Base-by-base conservation (phyloP, 805 yeast genomes). In the Candida nonsorbophila region DNA sequence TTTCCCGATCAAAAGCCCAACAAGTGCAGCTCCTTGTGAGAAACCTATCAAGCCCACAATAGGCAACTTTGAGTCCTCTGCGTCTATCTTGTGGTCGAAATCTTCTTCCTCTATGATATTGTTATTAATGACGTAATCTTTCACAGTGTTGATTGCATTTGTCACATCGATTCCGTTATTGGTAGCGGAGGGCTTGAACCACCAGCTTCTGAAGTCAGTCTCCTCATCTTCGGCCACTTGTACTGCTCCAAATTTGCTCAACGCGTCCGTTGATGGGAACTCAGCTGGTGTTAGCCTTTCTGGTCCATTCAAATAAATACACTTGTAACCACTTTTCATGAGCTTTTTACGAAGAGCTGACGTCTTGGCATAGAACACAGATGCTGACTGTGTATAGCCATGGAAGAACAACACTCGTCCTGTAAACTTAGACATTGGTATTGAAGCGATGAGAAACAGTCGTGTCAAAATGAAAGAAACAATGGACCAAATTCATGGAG, bases 21-120 rank as follows among this genome's bases (percentile, higher is more conserved):
- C 79, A 20, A 90, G 59, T 1, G 92, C 94, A 5, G 97, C 94
- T 38, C 98, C 98, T 54, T 92, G 97, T 7, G 94, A 81, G 52
- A 90, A 90, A 1, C 97, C 97, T 24, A 92, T 58, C 13, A 90
- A 59, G 5, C 97, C 98, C 14, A 80, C 82, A 41, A 85, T 84
- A 1, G 97, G 97, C 12, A 53, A 38, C 1, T 29, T 18, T 18
- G 37, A 38, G 19, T 44, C 55, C 3, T 42, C 48, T 7, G 46
- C 43, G 4, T 47, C 38, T 13, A 37, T 44, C 5, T 35, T 37
- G 20, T 44, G 53, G 7, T 43, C 47, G 15, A 35, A 27, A 23
- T 49, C 58, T 3, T 45, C 48, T 22, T 62, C 68, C 4, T 39
- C 39, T 5, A 58, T 41, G 9, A 60, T 45, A 1, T 85, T 86